Evolutionary conservation across 306 rosid species (phyloP).

Genomic region (Pyrus bretschneideri): DNA sequence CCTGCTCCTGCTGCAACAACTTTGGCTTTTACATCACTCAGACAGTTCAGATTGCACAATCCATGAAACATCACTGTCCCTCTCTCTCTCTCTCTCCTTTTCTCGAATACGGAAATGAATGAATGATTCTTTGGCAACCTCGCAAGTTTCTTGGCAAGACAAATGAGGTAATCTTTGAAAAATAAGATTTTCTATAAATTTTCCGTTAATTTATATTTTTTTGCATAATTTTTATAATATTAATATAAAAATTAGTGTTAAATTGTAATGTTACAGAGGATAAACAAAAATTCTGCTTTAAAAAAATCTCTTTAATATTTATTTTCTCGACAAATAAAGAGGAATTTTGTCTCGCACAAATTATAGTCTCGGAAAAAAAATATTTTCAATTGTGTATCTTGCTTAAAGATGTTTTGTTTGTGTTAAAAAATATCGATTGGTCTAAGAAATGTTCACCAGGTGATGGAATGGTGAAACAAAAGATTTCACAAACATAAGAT

Average conservation of each 20-base stretch:
- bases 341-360: no score
- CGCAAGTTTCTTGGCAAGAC: conserved; percentile 15
- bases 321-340: no score
- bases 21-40: conserved; percentile 41
- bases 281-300: no score
- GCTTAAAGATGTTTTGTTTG: not conserved
- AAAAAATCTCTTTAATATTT: no score
- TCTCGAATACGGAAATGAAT: not conserved
- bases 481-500: not conserved
- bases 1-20: not conserved
- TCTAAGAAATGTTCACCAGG: not conserved
- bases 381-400: no score
- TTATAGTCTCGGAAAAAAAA: no score
- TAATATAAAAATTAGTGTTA: no score
- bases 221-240: not conserved
- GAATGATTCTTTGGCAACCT: not conserved
- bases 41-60: conserved; percentile 47
- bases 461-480: not conserved
- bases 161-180: no score
- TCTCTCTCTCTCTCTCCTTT: not conserved
- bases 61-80: conserved; percentile 56
- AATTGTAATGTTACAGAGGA: no score
- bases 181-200: no score
- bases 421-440: not conserved
- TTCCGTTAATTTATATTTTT: not conserved